Evolutionary conservation across 2,329 filamentous ascomycete species (phyloP).

Genomic region (Westerdykella sp.): DNA sequence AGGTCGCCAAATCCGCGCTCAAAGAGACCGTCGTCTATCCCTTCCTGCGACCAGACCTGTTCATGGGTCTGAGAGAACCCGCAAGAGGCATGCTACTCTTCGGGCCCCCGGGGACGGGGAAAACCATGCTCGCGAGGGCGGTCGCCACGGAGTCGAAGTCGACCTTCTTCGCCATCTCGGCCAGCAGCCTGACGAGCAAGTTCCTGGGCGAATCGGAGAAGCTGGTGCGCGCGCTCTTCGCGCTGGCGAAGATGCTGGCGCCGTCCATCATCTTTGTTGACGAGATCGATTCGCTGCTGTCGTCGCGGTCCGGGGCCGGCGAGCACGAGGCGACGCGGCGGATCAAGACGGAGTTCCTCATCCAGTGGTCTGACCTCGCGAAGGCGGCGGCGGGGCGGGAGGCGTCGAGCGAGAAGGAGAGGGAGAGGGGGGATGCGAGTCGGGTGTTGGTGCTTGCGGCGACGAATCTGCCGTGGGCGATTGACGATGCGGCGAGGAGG

Average conservation of each 20-base stretch:
- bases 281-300: conserved; percentile 91
- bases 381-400: conserved; percentile 85
- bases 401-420: conserved; percentile 50
- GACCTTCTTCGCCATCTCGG: conserved; percentile 95
- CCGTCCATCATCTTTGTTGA: conserved; percentile 98
- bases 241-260: conserved; percentile 78
- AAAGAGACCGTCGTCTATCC: conserved; percentile 97
- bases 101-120: conserved; percentile 94
- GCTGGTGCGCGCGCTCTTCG: conserved; percentile 85
- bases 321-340: conserved; percentile 90
- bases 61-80: conserved; percentile 90
- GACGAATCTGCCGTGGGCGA: conserved; percentile 95
- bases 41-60: conserved; percentile 88
- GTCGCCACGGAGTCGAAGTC: conserved; percentile 92
- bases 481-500: conserved; percentile 87
- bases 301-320: conserved; percentile 70
- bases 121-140: conserved; percentile 93
- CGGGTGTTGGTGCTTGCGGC: conserved; percentile 89
- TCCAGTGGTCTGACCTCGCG: conserved; percentile 93
- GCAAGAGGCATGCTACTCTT: conserved; percentile 94
- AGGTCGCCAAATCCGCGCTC: conserved; percentile 82
- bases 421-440: conserved; percentile 71
- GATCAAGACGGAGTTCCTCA: conserved; percentile 96
- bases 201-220: conserved; percentile 96
- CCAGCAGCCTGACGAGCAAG: conserved; percentile 89